These are phyloP conservation scores for Abrus precatorius DNA, from an alignment of 306 rosid genomes.

Conservation along the genomic window DNA sequence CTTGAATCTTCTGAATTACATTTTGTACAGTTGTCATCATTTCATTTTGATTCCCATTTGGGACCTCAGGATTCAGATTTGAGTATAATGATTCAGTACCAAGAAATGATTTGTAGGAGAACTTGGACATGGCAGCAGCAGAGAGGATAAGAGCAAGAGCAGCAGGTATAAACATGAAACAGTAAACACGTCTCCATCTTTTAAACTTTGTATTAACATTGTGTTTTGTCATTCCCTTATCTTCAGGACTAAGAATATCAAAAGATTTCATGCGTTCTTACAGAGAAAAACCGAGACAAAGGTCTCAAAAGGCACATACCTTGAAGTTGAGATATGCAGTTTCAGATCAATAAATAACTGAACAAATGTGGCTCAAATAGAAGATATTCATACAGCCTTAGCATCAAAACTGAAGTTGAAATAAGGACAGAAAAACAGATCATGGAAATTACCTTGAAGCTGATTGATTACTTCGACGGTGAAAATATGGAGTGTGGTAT, in stretches of 20 bases:
- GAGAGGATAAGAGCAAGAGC: conserved; percentile 62
- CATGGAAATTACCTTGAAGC: conserved; percentile 41
- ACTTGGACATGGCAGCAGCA: conserved; percentile 54
- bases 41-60: conserved; percentile 41
- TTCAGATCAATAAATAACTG: conserved; percentile 51
- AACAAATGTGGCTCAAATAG: conserved; percentile 47
- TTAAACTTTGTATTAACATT: conserved; percentile 50
- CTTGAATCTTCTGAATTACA: conserved; percentile 62
- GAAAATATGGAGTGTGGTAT: conserved; percentile 1
- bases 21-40: conserved; percentile 43
- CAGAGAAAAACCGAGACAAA: not conserved
- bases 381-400: conserved; percentile 51
- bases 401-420: conserved; percentile 44
- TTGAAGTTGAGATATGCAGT: conserved; percentile 10
- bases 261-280: conserved; percentile 40
- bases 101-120: conserved; percentile 59
- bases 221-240: conserved; percentile 54
- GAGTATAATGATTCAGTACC: conserved; percentile 54
- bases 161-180: conserved; percentile 54
- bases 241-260: conserved; percentile 39
- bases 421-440: conserved; percentile 43
- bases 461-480: conserved; percentile 15
- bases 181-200: conserved; percentile 61
- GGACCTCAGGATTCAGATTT: conserved; percentile 39
- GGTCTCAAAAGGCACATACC: conserved; percentile 7